Base-by-base conservation (phyloP, 169 alveolate species). In the Cytauxzoon felis region DNA sequence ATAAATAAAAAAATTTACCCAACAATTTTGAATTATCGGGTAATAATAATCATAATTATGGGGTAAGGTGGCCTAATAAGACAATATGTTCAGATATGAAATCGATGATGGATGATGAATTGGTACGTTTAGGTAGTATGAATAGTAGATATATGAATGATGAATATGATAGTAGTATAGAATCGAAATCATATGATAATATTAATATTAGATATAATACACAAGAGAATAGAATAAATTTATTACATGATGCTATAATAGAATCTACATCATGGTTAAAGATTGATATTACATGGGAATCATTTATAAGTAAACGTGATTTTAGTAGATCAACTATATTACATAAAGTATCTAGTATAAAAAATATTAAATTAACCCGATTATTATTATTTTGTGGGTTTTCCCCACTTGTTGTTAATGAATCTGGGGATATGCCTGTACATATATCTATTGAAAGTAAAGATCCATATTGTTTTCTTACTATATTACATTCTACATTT, bases 371-470 rank as follows among this genome's bases (percentile, higher is more conserved):
- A 21, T 9, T 76, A 59, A 50, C 67, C 16, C 45, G 33, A 26
- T 48, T 52, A 67, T 30, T 76, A 0, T 2, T 76, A 21, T 42
- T 27, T 24, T 66, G 62, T 21, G 86, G 86, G 0, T 76, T 56
- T 34, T 26, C 33, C 41, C 86, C 86, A 1, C 32, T 76, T 32
- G 81, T 58, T 1, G 80, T 76, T 1, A 76, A 76, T 54, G 86
- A 76, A 38, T 58, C 53, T 19, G 86, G 86, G 1, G 86, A 76
- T 27, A 30, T 76, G 67, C 86, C 86, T 2, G 81, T 76, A n/a
- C 86, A 76, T 60, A 27, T 76, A 6, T 49, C 86, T 13, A 41
- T 76, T 38, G 81, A 76, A 26, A 27, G 69, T 8, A 64, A 56
- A 7, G 86, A 76, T 42, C 86, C 86, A 2, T 5, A 48, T 29